Evolutionary conservation across 352 stramenopile species (phyloP).

Genomic region (Phytophthora pisi): DNA sequence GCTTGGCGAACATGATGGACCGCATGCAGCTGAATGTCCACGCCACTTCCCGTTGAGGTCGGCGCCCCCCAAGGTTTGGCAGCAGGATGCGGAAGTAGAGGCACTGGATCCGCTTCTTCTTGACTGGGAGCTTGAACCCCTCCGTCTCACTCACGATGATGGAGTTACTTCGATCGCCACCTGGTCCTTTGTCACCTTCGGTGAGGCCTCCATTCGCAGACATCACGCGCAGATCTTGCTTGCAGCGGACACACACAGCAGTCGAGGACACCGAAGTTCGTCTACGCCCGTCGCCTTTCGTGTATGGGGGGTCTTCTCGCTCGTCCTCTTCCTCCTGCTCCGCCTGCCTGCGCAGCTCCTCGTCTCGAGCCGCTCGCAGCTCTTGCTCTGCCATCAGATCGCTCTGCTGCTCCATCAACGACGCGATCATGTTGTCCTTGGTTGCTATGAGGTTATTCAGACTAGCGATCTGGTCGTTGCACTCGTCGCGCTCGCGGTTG

Average conservation of each 20-base stretch:
- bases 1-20: conserved; percentile 90
- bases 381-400: conserved; percentile 73
- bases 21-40: conserved; percentile 94
- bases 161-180: background rate
- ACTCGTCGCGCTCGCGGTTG: conserved; percentile 33
- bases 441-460: conserved; percentile 47
- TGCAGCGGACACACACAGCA: conserved; percentile 65
- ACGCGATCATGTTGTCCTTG: conserved; percentile 73
- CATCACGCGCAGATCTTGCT: conserved; percentile 50
- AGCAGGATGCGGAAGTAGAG: conserved; percentile 91
- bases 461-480: conserved; percentile 51
- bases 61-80: conserved; percentile 85
- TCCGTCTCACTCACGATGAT: conserved; percentile 11
- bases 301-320: conserved; percentile 27
- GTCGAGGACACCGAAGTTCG: conserved; percentile 7
- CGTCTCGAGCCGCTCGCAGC: conserved; percentile 53
- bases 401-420: conserved; percentile 78
- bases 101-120: conserved; percentile 75
- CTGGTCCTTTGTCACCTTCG: conserved; percentile 15
- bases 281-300: conserved; percentile 2
- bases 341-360: conserved; percentile 46
- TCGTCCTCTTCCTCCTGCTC: conserved; percentile 55
- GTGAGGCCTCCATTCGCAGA: conserved; percentile 39
- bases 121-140: conserved; percentile 18
- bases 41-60: conserved; percentile 70